phyloP scores from a whole-genome alignment of 2,329 filamentous ascomycete genomes.

The Arachnopeziza araneosa region DNA sequence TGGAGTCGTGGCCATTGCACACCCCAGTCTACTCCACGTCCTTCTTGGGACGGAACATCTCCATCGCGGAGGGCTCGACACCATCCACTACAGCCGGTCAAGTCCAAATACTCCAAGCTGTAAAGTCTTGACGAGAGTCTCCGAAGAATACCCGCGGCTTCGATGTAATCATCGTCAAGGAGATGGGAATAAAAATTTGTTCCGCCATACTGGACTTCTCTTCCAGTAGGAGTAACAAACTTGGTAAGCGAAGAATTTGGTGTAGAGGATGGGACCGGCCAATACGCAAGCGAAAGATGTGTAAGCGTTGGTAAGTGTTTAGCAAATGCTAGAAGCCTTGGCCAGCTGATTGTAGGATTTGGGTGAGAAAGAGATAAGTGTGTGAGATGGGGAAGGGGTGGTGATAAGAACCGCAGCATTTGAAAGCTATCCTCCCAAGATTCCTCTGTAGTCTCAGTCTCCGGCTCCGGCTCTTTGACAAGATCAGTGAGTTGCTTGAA shows the following conservation, averaged over 20 bases:
- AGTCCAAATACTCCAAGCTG: slow-evolving; percentile 53
- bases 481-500: slow-evolving; percentile 48
- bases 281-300: slow-evolving; percentile 56
- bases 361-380: slow-evolving; percentile 51
- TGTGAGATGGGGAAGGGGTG: slow-evolving; percentile 48
- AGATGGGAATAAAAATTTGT: slow-evolving; percentile 53
- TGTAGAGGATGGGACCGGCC: slow-evolving; percentile 55
- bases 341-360: slow-evolving; percentile 45
- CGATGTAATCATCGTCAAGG: slow-evolving; percentile 54
- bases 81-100: slow-evolving; percentile 56
- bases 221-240: slow-evolving; percentile 33
- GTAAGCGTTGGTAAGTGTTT: slow-evolving; percentile 49
- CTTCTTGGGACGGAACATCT: slow-evolving; percentile 2
- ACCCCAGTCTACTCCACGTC: slow-evolving; percentile 23
- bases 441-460: slow-evolving; percentile 6
- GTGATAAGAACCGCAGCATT: slow-evolving; percentile 9
- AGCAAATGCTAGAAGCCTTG: slow-evolving; percentile 50
- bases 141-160: slow-evolving; percentile 50
- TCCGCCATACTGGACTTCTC: slow-evolving; percentile 45
- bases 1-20: slow-evolving; percentile 21
- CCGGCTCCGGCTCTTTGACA: slow-evolving; percentile 28
- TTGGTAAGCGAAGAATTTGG: slow-evolving; percentile 46
- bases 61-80: slow-evolving; percentile 23
- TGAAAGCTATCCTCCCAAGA: slow-evolving; percentile 26
- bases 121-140: slow-evolving; percentile 47